Evolutionary conservation across 2,329 filamentous ascomycete species (phyloP).

Genomic region (Nectriaceae sp.): DNA sequence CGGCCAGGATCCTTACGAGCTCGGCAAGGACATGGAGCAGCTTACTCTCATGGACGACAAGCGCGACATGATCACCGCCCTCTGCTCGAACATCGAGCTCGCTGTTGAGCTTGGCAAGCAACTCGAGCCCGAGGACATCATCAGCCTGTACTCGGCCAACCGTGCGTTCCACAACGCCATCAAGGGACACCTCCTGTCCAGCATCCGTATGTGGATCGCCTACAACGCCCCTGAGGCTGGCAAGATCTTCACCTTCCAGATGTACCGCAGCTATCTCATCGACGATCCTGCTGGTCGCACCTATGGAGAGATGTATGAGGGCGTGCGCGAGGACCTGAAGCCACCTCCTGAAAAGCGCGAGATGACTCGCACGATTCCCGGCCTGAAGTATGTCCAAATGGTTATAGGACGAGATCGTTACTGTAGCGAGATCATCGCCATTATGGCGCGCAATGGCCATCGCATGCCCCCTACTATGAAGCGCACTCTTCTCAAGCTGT

Average conservation of each 20-base stretch:
- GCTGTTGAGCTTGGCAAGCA: slow-evolving; percentile 55
- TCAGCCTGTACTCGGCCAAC: slow-evolving; percentile 67
- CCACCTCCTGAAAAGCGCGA: slow-evolving; percentile 17
- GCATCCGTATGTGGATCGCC: slow-evolving; percentile 57
- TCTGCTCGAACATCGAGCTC: slow-evolving; percentile 52
- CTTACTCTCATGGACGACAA: slow-evolving; percentile 29
- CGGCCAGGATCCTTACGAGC: slow-evolving; percentile 30
- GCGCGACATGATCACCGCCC: slow-evolving; percentile 43
- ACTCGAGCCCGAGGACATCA: slow-evolving; percentile 56
- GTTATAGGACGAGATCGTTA: slow-evolving; percentile 58
- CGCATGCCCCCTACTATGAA: slow-evolving; percentile 52
- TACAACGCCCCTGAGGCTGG: slow-evolving; percentile 57
- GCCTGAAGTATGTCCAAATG: slow-evolving; percentile 69
- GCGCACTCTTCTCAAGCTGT: slow-evolving; percentile 62
- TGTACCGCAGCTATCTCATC: slow-evolving; percentile 59
- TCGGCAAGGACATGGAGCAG: slow-evolving; percentile 12
- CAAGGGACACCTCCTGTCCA: slow-evolving; percentile 59
- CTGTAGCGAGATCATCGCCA: slow-evolving; percentile 62
- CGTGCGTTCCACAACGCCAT: slow-evolving; percentile 62
- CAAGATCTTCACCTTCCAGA: slow-evolving; percentile 60
- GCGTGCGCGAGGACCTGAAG: neutral
- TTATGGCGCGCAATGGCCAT: slow-evolving; percentile 59
- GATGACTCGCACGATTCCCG: slow-evolving; percentile 56
- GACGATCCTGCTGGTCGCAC: slow-evolving; percentile 58
- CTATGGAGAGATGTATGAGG: slow-evolving; percentile 28